Evolutionary conservation across 805 yeast genomes (phyloP), one percentile per base, ranked within the genome.

Genomic region (Ogataea dorogensis): DNA sequence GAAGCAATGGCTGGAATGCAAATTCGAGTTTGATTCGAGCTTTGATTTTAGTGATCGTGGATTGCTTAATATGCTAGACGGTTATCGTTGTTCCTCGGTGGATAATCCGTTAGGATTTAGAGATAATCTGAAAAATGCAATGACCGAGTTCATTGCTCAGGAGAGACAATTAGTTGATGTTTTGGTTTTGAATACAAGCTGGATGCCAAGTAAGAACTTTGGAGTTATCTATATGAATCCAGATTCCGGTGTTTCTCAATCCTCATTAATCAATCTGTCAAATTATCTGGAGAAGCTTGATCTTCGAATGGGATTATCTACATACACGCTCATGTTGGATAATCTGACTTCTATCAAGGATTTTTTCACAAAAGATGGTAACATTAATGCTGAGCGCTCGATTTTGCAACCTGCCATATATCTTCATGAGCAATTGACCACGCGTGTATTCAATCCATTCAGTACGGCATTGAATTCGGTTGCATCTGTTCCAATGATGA

Each of bases 21-120:
- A 51, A 21, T 57, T 60, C 17, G 57, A 53, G 23, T 50, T 49
- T 23, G 20, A 24, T 7, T 49, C 54, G 4, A 49, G 47, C 16
- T 60, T 42, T 28, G 44, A 50, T 8, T 22, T 65, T 11, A 40
- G 39, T 9, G 64, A 57, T 29, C 53, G 61, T 35, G 72, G 71
- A 0, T 33, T 57, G n/a, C 32, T 64, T 28, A 63, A 59, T 31
- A 22, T 59, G 17, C 40, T 58, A 5, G 29, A 54, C 9, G 61
- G 63, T 2, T 42, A 48, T 13, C 46, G 62, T 36, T 44, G 41
- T 27, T 64, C 66, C 0, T 54, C 59, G 3, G 50, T 58, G 2
- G 36, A 42, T 14, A 30, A 49, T 15, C 66, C 66, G 0, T 12
- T 48, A 11, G 63, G 64, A 3, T 56, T 60, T 25, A 34, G 31